Base-by-base conservation (phyloP, 2,329 filamentous ascomycete genomes). In the Exserohilum turcica region DNA sequence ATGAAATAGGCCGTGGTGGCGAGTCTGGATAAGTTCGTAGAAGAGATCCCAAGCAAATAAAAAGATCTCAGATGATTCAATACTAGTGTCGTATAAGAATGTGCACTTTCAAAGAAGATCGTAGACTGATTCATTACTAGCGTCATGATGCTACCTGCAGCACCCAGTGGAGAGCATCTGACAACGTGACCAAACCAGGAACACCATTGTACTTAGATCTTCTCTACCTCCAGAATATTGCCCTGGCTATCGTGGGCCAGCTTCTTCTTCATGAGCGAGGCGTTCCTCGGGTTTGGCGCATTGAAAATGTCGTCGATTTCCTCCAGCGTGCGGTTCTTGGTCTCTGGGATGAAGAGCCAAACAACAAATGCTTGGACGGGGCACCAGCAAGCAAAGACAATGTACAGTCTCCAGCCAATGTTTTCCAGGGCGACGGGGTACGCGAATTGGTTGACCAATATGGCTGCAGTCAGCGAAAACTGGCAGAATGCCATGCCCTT, bases 401-500 rank as follows among this genome's bases (percentile, higher is more conserved):
- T 66, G 39, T 66, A 68, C 7, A 59, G 32, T 47, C 43, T 66
- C 65, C 63, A 68, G 18, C 54, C 38, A 19, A 70, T 68, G 5
- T 57, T 56, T 18, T 63, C 37, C 1, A 70, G 54, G 2, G 65
- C 56, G n/a, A 68, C 60, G 1, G 65, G 65, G 27, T 59, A 71
- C 7, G 66, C 67, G 28, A 70, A 70, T 45, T 70, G 66, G 56
- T 70, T 71, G 40, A 71, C 42, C 39, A 71, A 48, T 49, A 57
- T 62, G 27, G 57, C 66, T 8, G 57, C 46, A 12, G 51, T 66
- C 39, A 67, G 46, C 0, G 65, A 44, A 36, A 67, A 44, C 33
- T 56, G 54, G 27, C 58, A 62, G 43, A 68, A 65, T 9, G 64
- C 66, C 64, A 68, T 68, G 13, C 66, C 66, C 53, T 75, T 74